Percentiles rank a stretch among this genome's conserved stretches.
phyloP scores from a whole-genome alignment of 768 basidiomycete species.

The Pleurotus citrinopileatus region DNA sequence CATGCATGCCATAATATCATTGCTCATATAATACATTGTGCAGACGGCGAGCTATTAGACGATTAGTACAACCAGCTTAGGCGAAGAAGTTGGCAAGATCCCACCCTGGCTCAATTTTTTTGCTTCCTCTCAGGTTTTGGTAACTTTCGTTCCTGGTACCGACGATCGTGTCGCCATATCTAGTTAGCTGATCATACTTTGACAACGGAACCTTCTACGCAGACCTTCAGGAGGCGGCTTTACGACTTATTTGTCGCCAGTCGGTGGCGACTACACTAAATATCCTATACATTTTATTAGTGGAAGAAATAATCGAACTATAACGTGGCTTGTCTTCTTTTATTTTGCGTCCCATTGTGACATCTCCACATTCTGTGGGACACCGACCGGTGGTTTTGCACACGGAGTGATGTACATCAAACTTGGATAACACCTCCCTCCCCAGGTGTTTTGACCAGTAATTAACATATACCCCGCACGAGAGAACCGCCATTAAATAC shows the following conservation, averaged over 20 bases:
- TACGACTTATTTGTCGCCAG: not conserved
- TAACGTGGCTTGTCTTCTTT: not conserved
- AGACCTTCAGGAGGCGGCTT: not conserved
- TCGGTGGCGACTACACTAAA: not conserved
- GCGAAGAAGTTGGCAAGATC: not conserved
- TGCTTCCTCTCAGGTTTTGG: constrained; percentile 9
- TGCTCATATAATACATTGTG: no score
- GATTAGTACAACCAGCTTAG: not conserved
- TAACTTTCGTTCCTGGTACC: constrained; percentile 20
- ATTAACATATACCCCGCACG: no score
- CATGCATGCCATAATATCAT: no score
- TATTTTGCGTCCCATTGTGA: not conserved
- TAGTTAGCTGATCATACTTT: constrained; percentile 3
- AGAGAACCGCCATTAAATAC: no score
- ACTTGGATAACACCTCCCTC: no score
- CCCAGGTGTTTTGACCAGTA: no score
- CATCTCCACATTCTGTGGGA: no score
- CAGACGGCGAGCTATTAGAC: not conserved
- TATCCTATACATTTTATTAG: not conserved
- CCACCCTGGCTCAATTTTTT: no score
- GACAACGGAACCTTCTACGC: constrained; percentile 9
- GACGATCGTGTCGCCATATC: constrained; percentile 17
- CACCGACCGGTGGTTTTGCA: no score
- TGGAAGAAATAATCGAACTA: not conserved
- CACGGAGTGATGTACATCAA: no score